A percentile compares a stretch with the other conserved stretches of the same genome.
phyloP scores from a whole-genome alignment of 2,329 filamentous ascomycete genomes.

The Nemania sp. region DNA sequence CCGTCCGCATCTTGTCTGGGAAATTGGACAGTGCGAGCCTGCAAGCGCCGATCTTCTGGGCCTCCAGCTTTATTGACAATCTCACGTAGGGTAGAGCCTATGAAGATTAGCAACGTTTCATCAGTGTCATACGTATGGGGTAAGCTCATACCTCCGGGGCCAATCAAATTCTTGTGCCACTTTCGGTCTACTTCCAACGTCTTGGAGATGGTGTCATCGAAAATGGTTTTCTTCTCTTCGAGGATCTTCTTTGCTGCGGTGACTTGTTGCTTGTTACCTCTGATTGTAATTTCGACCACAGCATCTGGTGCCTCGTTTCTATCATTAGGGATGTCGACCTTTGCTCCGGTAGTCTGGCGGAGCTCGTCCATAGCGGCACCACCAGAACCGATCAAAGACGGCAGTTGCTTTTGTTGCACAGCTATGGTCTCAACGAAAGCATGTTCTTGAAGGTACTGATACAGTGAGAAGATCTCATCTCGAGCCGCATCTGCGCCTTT shows the following conservation, averaged over 20 bases:
- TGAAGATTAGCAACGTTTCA: constrained; percentile 44
- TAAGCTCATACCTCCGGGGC: constrained; percentile 72
- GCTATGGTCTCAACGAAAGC: constrained; percentile 78
- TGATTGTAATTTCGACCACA: constrained; percentile 84
- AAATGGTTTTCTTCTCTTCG: constrained; percentile 81
- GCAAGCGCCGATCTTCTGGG: constrained; percentile 79
- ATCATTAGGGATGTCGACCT: constrained; percentile 87
- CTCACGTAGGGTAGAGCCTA: constrained; percentile 80
- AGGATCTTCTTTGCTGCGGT: constrained; percentile 89
- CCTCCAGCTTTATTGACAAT: constrained; percentile 89
- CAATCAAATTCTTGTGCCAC: constrained; percentile 88
- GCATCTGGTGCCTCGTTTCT: constrained; percentile 69
- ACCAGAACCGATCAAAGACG: constrained; percentile 89
- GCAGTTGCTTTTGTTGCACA: constrained; percentile 88
- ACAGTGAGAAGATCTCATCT: constrained; percentile 84
- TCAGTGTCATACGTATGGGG: neutral
- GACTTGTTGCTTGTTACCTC: constrained; percentile 89
- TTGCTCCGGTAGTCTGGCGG: constrained; percentile 79
- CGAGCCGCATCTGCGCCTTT: constrained; percentile 90
- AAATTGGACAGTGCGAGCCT: constrained; percentile 91
- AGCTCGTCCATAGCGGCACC: constrained; percentile 90
- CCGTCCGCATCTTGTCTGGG: constrained; percentile 84
- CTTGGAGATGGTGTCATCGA: constrained; percentile 85
- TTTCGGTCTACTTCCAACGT: constrained; percentile 92
- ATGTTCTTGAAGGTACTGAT: constrained; percentile 89